Conservation (phyloP, 129 eudicot genomes). For the Artemisia argyi region DNA sequence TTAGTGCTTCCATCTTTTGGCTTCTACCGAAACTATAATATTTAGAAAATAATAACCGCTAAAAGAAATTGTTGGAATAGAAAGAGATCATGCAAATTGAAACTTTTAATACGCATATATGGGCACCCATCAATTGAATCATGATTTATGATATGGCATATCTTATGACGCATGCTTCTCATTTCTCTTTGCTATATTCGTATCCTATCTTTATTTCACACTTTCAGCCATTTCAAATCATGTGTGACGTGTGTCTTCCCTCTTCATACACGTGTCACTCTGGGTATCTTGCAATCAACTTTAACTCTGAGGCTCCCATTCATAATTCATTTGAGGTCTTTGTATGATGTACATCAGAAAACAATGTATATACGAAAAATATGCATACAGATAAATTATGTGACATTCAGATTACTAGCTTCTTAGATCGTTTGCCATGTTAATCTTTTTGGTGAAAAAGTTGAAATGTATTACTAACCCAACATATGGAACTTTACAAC, state of each 20-base stretch:
- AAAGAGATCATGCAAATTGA: too few species aligned
- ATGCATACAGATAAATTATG: too few species aligned
- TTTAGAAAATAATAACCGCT: background rate
- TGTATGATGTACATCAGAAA: background rate
- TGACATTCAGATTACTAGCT: too few species aligned
- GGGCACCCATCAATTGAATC: conserved; percentile 12
- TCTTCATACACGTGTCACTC: conserved; percentile 3
- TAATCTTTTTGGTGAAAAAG: too few species aligned
- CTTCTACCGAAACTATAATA: too few species aligned
- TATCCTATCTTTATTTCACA: conserved; percentile 13
- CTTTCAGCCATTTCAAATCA: conserved; percentile 13
- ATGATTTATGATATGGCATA: conserved; percentile 13
- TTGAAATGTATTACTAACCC: too few species aligned
- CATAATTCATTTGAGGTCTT: background rate
- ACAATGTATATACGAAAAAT: too few species aligned
- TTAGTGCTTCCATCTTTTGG: too few species aligned
- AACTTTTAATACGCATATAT: background rate
- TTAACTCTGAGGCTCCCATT: background rate
- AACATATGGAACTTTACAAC: too few species aligned
- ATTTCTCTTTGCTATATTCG: background rate
- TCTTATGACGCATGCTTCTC: conserved; percentile 20
- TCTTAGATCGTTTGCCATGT: too few species aligned
- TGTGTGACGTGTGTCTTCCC: conserved; percentile 15
- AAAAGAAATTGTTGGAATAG: background rate
- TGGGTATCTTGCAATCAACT: background rate